Evolutionary conservation across 23 red algal species (phyloP).

Genomic region (Gracilariopsis chorda): DNA sequence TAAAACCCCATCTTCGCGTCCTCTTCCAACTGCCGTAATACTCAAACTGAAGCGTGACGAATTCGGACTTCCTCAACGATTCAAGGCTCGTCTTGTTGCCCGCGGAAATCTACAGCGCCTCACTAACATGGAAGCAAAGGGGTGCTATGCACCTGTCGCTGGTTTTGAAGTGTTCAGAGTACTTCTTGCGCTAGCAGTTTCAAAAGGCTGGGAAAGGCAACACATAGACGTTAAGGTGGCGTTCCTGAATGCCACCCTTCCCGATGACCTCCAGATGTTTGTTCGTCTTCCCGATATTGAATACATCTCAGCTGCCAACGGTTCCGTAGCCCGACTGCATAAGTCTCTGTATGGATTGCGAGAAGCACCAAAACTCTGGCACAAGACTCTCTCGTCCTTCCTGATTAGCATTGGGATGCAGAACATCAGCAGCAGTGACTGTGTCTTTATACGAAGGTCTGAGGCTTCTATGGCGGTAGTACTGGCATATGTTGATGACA

Average conservation of each 20-base stretch:
- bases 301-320: constrained; percentile 14
- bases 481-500: neutral
- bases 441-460: neutral
- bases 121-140: neutral
- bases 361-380: neutral
- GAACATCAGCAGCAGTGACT: neutral
- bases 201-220: neutral
- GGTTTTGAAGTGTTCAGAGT: constrained; percentile 13
- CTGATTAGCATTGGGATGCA: constrained; percentile 7
- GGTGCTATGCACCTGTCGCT: neutral
- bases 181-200: neutral
- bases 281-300: neutral
- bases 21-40: constrained; percentile 13
- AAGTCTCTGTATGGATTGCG: neutral
- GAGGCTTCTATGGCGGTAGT: neutral
- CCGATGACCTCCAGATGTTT: neutral
- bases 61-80: neutral
- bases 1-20: neutral
- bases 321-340: neutral
- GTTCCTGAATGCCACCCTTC: constrained; percentile 20
- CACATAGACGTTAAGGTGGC: constrained; percentile 22
- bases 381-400: neutral
- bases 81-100: neutral
- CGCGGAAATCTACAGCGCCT: neutral
- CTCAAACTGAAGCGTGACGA: neutral